Conservation (phyloP, 108 stramenopile species). For the Nannochloropsis salina region DNA sequence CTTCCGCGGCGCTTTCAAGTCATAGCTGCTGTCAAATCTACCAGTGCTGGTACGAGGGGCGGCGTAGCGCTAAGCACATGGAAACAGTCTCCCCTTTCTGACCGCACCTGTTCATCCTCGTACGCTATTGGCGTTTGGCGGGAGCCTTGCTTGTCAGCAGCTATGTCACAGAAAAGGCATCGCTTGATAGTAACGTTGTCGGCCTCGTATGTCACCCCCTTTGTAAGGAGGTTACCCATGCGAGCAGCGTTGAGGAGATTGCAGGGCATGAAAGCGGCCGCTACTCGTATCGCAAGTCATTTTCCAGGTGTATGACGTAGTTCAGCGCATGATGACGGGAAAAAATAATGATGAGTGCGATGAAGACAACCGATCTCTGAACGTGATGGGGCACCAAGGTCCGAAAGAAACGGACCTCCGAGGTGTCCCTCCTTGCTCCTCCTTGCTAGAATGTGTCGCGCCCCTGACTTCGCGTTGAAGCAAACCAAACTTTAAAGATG, state of each 20-base stretch:
- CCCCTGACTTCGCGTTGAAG: too few relatives aligned
- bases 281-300: too few relatives aligned
- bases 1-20: too few relatives aligned
- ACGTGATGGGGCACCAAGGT: too few relatives aligned
- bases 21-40: background rate
- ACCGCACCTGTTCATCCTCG: background rate
- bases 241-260: slow-evolving; percentile 27
- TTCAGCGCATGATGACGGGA: too few relatives aligned
- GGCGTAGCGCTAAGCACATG: background rate
- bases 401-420: too few relatives aligned
- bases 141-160: background rate
- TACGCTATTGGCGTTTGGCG: background rate
- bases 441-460: too few relatives aligned
- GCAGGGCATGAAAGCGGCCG: background rate
- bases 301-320: too few relatives aligned
- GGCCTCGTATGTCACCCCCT: background rate
- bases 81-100: background rate
- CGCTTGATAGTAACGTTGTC: background rate
- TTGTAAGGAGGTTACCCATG: slow-evolving; percentile 24
- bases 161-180: slow-evolving; percentile 16
- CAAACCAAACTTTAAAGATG: too few relatives aligned
- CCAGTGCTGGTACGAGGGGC: background rate
- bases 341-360: too few relatives aligned
- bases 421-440: too few relatives aligned
- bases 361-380: too few relatives aligned